phyloP scores from a whole-genome alignment of 352 stramenopile genomes.

The Thraustotheca clavata region DNA sequence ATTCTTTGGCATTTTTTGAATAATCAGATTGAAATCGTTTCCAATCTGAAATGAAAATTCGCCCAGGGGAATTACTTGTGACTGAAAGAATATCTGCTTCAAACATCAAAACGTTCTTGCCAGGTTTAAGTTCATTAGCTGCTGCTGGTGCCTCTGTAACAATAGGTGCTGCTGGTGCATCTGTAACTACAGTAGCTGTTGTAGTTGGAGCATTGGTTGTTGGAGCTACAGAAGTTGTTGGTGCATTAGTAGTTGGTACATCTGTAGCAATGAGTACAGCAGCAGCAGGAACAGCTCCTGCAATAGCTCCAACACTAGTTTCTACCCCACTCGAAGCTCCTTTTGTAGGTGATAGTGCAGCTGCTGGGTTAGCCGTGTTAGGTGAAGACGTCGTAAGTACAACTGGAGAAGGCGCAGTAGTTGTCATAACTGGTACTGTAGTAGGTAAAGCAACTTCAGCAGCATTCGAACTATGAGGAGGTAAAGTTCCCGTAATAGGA shows the following conservation, averaged over 20 bases:
- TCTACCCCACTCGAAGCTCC: no score
- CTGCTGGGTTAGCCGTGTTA: no score
- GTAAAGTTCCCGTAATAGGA: neutral
- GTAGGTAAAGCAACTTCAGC: constrained; percentile 8
- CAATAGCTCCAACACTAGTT: no score
- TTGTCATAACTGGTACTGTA: neutral
- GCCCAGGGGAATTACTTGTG: constrained; percentile 9
- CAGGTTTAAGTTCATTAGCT: no score
- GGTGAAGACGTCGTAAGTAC: neutral
- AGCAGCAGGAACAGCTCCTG: no score
- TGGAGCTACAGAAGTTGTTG: neutral
- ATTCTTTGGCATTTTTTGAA: neutral
- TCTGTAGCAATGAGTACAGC: no score
- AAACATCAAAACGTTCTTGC: no score
- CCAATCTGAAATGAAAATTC: constrained; percentile 15
- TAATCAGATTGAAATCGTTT: neutral
- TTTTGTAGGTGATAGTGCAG: no score
- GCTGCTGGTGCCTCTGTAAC: no score
- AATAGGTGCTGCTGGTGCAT: no score
- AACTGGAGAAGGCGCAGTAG: neutral
- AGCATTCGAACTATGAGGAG: neutral
- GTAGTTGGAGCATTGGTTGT: no score
- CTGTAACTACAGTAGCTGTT: neutral
- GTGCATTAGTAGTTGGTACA: neutral
- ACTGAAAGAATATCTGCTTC: constrained; percentile 11